phyloP scores from a whole-genome alignment of 1,284 basidiomycete genomes.

The Melampsora abietis-canadensis region DNA sequence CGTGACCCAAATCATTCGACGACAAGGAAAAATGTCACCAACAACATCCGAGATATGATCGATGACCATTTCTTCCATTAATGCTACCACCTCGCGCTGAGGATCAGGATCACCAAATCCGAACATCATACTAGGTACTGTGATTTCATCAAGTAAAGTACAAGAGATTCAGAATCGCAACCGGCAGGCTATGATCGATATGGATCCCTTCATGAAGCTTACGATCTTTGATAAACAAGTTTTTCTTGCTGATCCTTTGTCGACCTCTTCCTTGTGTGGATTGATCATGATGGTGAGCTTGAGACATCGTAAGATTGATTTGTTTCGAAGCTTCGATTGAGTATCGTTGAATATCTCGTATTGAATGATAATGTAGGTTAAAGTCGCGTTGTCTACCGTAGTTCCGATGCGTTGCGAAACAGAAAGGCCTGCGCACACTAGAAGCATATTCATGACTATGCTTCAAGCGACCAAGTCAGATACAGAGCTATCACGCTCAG shows the following conservation, averaged over 20 bases:
- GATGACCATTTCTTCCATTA: constrained; percentile 43
- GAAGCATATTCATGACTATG: too few species aligned
- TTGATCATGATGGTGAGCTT: constrained; percentile 6
- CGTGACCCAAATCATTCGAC: neutral
- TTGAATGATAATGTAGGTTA: too few species aligned
- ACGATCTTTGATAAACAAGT: constrained; percentile 34
- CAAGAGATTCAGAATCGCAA: neutral
- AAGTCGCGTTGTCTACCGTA: too few species aligned
- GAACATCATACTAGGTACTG: constrained; percentile 39
- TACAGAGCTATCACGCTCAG: too few species aligned
- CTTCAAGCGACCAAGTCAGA: too few species aligned
- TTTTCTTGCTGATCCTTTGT: constrained; percentile 29
- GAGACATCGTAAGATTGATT: neutral
- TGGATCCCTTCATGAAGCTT: neutral
- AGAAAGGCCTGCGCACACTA: too few species aligned
- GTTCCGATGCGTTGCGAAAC: too few species aligned
- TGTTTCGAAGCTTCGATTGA: too few species aligned
- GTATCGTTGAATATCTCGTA: too few species aligned
- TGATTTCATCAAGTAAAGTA: neutral
- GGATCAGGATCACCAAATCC: constrained; percentile 42
- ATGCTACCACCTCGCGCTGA: constrained; percentile 28
- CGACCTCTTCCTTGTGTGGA: constrained; percentile 31
- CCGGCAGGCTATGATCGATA: neutral
- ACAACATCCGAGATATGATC: constrained; percentile 41
- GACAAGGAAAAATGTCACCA: neutral